Base-by-base conservation (phyloP, 805 yeast species). In the Wickerhamomyces mucosus region DNA sequence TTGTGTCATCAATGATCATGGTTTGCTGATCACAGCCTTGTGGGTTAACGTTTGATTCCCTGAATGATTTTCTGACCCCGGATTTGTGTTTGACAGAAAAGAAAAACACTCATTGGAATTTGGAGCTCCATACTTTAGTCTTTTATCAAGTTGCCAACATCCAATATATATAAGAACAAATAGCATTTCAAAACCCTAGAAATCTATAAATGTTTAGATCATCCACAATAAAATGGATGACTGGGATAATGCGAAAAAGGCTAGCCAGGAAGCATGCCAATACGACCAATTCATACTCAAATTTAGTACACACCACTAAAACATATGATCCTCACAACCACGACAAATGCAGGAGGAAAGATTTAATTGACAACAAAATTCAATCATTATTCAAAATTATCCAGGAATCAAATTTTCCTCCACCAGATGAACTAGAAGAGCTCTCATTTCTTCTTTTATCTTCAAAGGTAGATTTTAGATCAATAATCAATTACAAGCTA, bases 401-500 rank as follows among this genome's bases (percentile, higher is more conserved):
- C 11, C 7, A 7, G 7, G 18, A 25, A 8, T 7, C 7, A 15
- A 25, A 8, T 13, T 7, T 15, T 11, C 27, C 27, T 7, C 6
- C 10, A 14, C 10, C 9, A 8, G 15, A 7, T 15, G 6, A 7
- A 7, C 27, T 25, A 7, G 11, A 11, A 11, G 15, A 7, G 12
- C 9, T 25, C 6, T 8, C 18, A 6, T 10, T 14, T 10, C 8
- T 13, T 7, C 8, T 25, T 11, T 18, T 9, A 8, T 7, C 14
- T 13, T 16, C 15, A 7, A 10, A 7, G 9, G 21, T 18, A 7
- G 27, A 21, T 4, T 18, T 32, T 14, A 20, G 29, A n/a, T 4
- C 16, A 5, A 10, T 31, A 18, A 31, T 37, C 21, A 34, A 39
- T 21, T 39, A 39, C 26, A 19, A 22, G 21, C 13, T 32, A 5